phyloP scores from a whole-genome alignment of 352 stramenopile genomes.

The Phytopythium cucurbitacearum region DNA sequence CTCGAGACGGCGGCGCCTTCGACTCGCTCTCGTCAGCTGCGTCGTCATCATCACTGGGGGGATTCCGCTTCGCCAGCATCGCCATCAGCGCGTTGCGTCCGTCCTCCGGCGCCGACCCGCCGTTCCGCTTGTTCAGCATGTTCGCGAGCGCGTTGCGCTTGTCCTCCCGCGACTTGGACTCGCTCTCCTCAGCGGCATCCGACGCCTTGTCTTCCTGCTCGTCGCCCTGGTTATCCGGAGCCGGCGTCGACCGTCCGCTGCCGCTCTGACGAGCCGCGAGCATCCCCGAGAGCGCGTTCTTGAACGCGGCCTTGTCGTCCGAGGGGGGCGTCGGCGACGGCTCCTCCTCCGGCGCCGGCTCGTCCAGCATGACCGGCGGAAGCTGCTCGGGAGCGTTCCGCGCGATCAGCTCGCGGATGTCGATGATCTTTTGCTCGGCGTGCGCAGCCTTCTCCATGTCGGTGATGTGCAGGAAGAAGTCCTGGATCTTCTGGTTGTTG shows the following conservation, averaged over 20 bases:
- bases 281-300: conserved; percentile 19
- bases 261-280: conserved; percentile 7
- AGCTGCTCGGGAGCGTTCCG: conserved; percentile 19
- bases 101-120: conserved; percentile 4
- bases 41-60: conserved; percentile 11
- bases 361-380: conserved; percentile 7
- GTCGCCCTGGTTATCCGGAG: conserved; percentile 13
- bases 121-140: conserved; percentile 18
- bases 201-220: conserved; percentile 18
- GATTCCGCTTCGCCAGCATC: conserved; percentile 24
- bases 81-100: conserved; percentile 16
- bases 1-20: conserved; percentile 2
- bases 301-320: conserved; percentile 1
- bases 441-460: conserved; percentile 25
- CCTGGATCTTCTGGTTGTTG: conserved; percentile 47
- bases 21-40: conserved; percentile 17
- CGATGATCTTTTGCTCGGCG: conserved; percentile 52
- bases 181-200: background rate
- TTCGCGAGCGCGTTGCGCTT: conserved; percentile 1
- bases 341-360: conserved; percentile 18
- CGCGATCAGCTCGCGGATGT: conserved; percentile 45
- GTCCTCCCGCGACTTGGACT: background rate
- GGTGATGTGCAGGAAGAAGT: conserved; percentile 53
- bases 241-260: background rate
- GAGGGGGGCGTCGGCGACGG: background rate